Conservation (phyloP, 176 grass and related monocot genomes). For the Carex kokanica region DNA sequence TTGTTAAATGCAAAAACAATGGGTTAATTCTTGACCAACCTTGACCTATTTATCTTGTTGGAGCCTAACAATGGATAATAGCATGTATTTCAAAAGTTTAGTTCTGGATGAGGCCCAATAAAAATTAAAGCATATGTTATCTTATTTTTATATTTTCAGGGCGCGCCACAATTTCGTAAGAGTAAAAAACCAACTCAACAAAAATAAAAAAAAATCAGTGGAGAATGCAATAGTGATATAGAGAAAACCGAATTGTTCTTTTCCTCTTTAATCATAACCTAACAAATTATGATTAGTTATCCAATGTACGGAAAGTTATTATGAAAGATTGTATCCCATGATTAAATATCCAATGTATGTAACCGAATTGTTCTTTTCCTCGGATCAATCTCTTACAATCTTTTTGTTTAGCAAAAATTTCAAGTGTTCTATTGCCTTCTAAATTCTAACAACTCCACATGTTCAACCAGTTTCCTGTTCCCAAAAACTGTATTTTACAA, state of each 20-base stretch:
- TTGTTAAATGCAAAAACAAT: neutral
- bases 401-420: neutral
- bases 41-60: neutral
- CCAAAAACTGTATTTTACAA: neutral
- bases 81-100: neutral
- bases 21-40: conserved; percentile 1
- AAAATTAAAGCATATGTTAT: neutral
- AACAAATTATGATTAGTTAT: conserved; percentile 2
- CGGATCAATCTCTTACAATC: neutral
- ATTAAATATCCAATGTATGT: too few species aligned
- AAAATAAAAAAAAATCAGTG: neutral
- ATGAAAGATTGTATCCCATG: neutral
- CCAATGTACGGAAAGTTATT: neutral
- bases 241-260: neutral
- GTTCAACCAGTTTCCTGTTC: neutral
- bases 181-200: neutral
- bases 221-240: neutral
- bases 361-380: too few species aligned
- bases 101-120: neutral
- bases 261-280: neutral
- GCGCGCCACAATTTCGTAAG: neutral
- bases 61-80: neutral
- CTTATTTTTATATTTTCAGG: too few species aligned
- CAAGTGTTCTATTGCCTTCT: too few species aligned
- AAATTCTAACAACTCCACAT: neutral